Evolutionary conservation across 768 basidiomycete genomes (phyloP), one percentile per base, ranked within the genome.

Genomic region (Scleroderma citrinum): DNA sequence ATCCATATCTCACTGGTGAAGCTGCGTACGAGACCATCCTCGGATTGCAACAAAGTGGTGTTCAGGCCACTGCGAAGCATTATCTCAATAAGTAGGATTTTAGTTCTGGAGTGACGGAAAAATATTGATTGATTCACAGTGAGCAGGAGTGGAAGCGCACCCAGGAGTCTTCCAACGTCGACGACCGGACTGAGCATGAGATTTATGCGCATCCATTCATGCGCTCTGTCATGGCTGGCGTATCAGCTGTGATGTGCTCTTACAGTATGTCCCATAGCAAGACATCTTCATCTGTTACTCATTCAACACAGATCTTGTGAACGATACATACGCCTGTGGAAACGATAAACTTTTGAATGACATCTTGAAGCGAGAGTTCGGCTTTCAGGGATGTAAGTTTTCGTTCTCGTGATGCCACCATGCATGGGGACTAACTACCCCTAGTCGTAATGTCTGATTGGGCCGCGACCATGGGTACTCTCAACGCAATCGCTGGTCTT

Each of bases 11-110:
- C 14, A 59, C 78, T n/a, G 91, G 93, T 12, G 90, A 89, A 60
- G 73, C 72, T 6, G 76, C 82, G 2, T 82, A 75, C 41, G 87
- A 92, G 65, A 94, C 91, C 1, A 79, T 94, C 46, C 69, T 87
- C 16, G 92, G 92, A 7, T 66, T 94, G 69, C 92, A 96, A 60
- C 58, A 70, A 20, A 76, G 69, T n/a, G 92, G 92, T 34, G 86
- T 92, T 0, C 87, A 91, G 60, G 89, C 91, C 0, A 89, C 85
- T 51, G 89, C 88, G 11, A 93, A 93, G 65, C 91, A 93, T 64
- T 79, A 76, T 44, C 75, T 91, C 53, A 81, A 83, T 66, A 87
- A 87, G 84, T 85, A 47, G 19, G 26, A 5, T 34, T n/a, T 2
- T 6, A 7, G 6, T 14, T 21, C 36, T 17, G 7, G 5, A 12